These are phyloP conservation scores for Neospora caninum DNA, from an alignment of 169 alveolate species.

Conservation along the genomic window DNA sequence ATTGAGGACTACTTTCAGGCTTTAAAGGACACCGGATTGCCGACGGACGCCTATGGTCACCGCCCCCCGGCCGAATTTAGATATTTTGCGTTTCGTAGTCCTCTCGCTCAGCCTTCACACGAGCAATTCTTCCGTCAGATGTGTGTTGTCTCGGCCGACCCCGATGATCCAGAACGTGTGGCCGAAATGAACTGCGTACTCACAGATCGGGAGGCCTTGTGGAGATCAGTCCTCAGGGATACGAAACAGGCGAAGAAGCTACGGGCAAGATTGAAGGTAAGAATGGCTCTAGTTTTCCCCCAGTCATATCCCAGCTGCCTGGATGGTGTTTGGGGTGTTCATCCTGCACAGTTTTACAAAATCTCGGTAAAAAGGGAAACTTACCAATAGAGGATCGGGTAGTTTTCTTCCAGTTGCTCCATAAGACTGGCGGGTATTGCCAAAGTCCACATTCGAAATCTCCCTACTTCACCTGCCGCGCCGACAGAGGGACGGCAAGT, in stretches of 20 bases:
- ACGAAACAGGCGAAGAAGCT: slow-evolving; percentile 29
- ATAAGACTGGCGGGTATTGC: too few species aligned
- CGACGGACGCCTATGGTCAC: background rate
- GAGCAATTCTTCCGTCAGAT: background rate
- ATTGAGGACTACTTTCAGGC: background rate
- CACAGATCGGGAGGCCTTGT: slow-evolving; percentile 24
- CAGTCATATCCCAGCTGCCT: too few species aligned
- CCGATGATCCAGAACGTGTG: background rate
- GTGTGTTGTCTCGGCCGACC: background rate
- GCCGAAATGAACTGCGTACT: slow-evolving; percentile 20
- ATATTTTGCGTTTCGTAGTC: slow-evolving; percentile 6
- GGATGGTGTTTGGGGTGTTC: too few species aligned
- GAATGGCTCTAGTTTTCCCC: background rate
- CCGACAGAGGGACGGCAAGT: too few species aligned
- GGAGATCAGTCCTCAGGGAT: background rate
- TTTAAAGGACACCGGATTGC: background rate
- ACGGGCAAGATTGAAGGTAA: slow-evolving; percentile 1
- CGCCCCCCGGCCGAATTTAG: background rate
- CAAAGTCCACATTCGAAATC: too few species aligned
- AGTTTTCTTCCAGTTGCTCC: too few species aligned
- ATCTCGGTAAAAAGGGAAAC: too few species aligned
- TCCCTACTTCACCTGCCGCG: too few species aligned
- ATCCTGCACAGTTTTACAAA: too few species aligned
- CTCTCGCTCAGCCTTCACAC: background rate
- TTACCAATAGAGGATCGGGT: too few species aligned